Evolutionary conservation across 352 stramenopile species (phyloP).

Genomic region (Peronospora farinosa): DNA sequence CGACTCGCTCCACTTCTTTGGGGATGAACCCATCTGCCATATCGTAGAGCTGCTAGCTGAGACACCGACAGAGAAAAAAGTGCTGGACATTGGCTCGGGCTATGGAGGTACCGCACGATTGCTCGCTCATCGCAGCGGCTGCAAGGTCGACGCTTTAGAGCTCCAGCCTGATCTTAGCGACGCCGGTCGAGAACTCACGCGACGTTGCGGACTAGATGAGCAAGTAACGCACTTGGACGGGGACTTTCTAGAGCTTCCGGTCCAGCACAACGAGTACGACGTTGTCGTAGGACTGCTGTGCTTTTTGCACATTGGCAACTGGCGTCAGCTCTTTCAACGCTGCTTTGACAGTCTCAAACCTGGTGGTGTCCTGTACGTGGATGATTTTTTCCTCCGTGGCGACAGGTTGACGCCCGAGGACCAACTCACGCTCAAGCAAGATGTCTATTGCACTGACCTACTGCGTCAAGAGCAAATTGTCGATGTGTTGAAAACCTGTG

Average conservation of each 20-base stretch:
- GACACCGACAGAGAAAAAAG: slow-evolving; percentile 18
- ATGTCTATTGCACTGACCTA: slow-evolving; percentile 63
- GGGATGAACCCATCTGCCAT: slow-evolving; percentile 46
- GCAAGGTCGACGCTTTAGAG: slow-evolving; percentile 65
- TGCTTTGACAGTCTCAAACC: slow-evolving; percentile 54
- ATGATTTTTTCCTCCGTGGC: slow-evolving; percentile 66
- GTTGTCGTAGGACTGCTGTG: slow-evolving; percentile 60
- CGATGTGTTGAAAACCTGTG: slow-evolving; percentile 31
- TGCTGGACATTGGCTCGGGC: slow-evolving; percentile 87
- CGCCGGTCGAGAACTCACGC: slow-evolving; percentile 51
- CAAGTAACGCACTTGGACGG: slow-evolving; percentile 51
- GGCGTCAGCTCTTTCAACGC: slow-evolving; percentile 47
- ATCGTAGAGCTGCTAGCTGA: slow-evolving; percentile 37
- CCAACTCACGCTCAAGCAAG: slow-evolving; percentile 34
- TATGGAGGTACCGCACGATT: slow-evolving; percentile 85
- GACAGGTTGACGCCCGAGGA: slow-evolving; percentile 43
- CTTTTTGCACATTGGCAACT: slow-evolving; percentile 74
- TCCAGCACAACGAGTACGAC: slow-evolving; percentile 38
- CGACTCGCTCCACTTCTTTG: slow-evolving; percentile 68
- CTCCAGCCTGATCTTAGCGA: slow-evolving; percentile 69
- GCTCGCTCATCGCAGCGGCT: slow-evolving; percentile 62
- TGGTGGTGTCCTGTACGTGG: slow-evolving; percentile 63
- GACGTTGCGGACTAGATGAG: slow-evolving; percentile 40
- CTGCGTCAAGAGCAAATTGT: slow-evolving; percentile 37
- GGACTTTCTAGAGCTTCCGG: slow-evolving; percentile 50